phyloP scores from a whole-genome alignment of 2,329 filamentous ascomycete species.

The Alternaria triticimaculans region DNA sequence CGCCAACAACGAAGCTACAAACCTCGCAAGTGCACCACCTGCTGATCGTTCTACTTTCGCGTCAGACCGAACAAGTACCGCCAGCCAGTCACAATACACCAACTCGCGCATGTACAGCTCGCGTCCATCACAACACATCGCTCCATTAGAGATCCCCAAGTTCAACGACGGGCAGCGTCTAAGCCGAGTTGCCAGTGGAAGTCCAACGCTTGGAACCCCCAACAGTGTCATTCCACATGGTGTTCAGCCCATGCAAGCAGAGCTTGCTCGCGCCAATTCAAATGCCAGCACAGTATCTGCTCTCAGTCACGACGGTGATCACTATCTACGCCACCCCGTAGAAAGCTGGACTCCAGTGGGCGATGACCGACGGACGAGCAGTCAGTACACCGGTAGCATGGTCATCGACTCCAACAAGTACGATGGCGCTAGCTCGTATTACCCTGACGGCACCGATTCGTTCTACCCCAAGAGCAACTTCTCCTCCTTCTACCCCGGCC shows the following conservation, averaged over 20 bases:
- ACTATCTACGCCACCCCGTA: constrained; percentile 38
- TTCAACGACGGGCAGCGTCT: constrained; percentile 65
- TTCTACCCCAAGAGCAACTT: constrained; percentile 60
- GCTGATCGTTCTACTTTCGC: constrained; percentile 56
- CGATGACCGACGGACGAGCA: constrained; percentile 50
- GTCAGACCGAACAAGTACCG: constrained; percentile 48
- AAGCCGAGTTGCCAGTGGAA: constrained; percentile 71
- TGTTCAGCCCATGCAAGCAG: constrained; percentile 46
- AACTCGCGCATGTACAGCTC: constrained; percentile 60
- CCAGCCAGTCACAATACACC: constrained; percentile 56
- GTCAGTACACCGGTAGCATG: constrained; percentile 53
- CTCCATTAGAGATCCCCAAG: constrained; percentile 64
- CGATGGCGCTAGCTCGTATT: constrained; percentile 62
- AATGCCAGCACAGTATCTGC: constrained; percentile 45
- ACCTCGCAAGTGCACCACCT: constrained; percentile 66
- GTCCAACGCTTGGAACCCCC: constrained; percentile 71
- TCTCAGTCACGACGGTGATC: constrained; percentile 38
- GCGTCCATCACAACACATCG: constrained; percentile 72
- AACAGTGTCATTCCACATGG: constrained; percentile 49
- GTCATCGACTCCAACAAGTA: constrained; percentile 52
- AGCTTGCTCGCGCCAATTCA: constrained; percentile 47
- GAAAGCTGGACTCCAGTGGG: constrained; percentile 48
- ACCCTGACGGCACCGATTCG: constrained; percentile 42
- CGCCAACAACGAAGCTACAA: constrained; percentile 71
- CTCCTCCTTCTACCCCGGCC: constrained; percentile 57